Evolutionary conservation across 805 yeast genomes (phyloP), one percentile per base, ranked within the genome.

Genomic region (Candida awuae): DNA sequence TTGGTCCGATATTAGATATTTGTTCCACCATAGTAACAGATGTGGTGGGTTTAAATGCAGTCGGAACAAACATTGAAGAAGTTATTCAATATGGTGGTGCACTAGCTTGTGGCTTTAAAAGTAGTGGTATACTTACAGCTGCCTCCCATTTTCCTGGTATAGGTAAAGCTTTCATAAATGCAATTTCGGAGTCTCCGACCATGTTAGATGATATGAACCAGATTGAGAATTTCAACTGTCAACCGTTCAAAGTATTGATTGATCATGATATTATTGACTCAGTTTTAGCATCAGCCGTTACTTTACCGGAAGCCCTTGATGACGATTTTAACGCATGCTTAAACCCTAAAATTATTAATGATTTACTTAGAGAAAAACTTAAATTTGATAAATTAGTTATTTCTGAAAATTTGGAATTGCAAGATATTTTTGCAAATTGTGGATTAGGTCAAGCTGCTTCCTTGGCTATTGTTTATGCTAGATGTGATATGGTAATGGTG

Each of bases 61-160:
- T 75, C 60, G 81, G 82, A 6, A 71, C 75, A 12, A 70, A 75
- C 8, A 63, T 72, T 5, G 77, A 74, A 32, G 78, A 71, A 32
- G 82, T 76, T 12, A 63, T 66, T 16, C 67, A 65, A 47, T 75
- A 65, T 48, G 80, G 79, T 2, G 51, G 58, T 23, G 75, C 75
- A 2, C 68, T 70, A 45, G 70, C 77, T 5, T 59, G 59, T 41
- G 83, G 83, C 1, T 60, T 73, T 32, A 62, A 63, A 36, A 71
- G 64, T 30, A 78, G 77, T 10, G 80, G 80, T 1, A 50, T 77
- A 8, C 53, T 70, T 29, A 64, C 74, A 1, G 68, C 74, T 41
- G 82, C 79, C 0, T 75, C 76, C 46, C 80, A 77, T 55, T 77
- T 77, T 47, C 83, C 83, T 0, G 83, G 83, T 2, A 74, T 73